Percentiles rank a stretch among this genome's conserved stretches.
These are phyloP conservation scores for Dothiorella sarmentorum DNA, from an alignment of 2,329 filamentous ascomycete species.

Conservation along the genomic window DNA sequence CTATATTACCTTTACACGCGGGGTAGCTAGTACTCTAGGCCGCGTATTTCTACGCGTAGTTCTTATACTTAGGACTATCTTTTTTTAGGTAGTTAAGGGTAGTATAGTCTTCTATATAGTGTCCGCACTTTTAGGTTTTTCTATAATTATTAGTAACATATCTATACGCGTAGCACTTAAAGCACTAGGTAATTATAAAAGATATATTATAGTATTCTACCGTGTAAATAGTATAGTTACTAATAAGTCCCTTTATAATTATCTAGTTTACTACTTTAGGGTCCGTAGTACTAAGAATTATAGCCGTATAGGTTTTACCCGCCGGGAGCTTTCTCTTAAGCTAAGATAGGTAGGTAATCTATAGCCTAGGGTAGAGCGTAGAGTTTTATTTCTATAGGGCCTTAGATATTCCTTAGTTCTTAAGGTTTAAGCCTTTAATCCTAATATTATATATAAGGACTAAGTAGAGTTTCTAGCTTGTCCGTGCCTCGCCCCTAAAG, in stretches of 20 bases:
- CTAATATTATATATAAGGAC: no score
- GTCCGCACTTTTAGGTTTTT: background rate
- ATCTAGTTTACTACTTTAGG: background rate
- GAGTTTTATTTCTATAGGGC: background rate
- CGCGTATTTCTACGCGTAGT: background rate
- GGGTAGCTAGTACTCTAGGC: background rate
- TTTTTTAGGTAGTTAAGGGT: background rate
- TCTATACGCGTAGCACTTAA: background rate
- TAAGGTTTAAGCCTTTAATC: no score
- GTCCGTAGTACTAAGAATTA: background rate
- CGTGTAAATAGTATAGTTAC: background rate
- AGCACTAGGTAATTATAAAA: background rate
- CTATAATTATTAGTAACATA: background rate
- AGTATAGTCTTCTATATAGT: background rate
- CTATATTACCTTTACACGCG: background rate
- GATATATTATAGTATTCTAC: background rate
- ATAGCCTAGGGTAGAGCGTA: background rate
- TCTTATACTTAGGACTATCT: background rate
- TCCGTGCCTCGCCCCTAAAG: no score
- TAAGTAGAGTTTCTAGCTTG: no score
- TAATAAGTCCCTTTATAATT: background rate
- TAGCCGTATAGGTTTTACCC: background rate
- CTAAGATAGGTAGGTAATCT: background rate
- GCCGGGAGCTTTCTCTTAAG: background rate
- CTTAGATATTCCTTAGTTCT: no score